Evolutionary conservation across 2,329 filamentous ascomycete genomes (phyloP), one percentile per base, ranked within the genome.

Genomic region (Paecilomyces variotii): DNA sequence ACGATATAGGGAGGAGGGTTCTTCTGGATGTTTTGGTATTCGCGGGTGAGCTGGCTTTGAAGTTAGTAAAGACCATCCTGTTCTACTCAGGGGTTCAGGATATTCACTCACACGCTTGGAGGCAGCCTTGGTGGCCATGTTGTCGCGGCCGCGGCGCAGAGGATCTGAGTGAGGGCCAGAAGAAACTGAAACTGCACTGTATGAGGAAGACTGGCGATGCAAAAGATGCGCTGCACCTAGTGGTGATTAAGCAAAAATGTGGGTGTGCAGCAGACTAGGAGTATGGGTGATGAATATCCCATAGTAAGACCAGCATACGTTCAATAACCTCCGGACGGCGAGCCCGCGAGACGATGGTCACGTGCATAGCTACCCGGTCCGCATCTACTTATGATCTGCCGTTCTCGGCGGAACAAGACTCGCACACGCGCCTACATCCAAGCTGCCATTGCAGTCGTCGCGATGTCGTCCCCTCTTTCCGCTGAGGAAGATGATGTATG

Each of bases 1-100:
- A 85, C 82, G 67, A 96, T 96, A 77, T 90, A 96, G 56, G 91
- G 91, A 35, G 91, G 91, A 10, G 92, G 91, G 68, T 91, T 93
- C 68, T 84, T 82, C 68, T 83, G 79, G 61, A 88, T 86, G 62
- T 81, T 78, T 72, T 83, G 79, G 69, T 87, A 88, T 75, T 88
- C 85, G 61, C 83, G 81, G 57, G 82, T 84, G 60, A 87, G 79
- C 81, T 83, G 61, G 27, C 49, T 19, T 28, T 27, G 49, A 35
- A 10, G 54, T 63, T 53, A 63, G 57, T 45, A 6, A 56, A 19
- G 4, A 54, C 19, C 28, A 24, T 54, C 5, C 53, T 54, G 11
- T 12, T 30, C 14, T 24, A 11, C 27, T 28, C 30, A 19, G 28
- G 24, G n/a, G 53, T 32, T 50, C n/a, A 26, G 19, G 19, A 55